Base-by-base conservation (phyloP, 2,329 filamentous ascomycete species). In the Pezicula carpinea region DNA sequence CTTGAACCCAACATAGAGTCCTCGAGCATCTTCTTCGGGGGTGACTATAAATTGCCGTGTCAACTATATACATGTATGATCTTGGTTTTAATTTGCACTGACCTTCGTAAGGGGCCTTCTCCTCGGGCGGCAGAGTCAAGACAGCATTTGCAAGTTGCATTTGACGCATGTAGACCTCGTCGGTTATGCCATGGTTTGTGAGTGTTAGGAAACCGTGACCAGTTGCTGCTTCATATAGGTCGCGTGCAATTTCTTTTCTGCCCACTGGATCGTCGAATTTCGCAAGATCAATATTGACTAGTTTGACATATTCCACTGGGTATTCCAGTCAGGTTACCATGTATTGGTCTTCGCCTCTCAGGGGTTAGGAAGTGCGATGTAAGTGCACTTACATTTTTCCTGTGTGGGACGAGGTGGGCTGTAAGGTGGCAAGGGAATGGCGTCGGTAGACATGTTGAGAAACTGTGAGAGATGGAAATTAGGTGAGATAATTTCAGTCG, bases 1-100 rank as follows among this genome's bases (percentile, higher is more conserved):
- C 49, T 63, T 63, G 49, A 54, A 63, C 4, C 60, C 60, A 18
- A 59, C 60, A 43, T 62, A 63, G 1, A 57, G 46, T 13, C 60
- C 60, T n/a, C 53, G 54, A 14, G 53, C 53, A 34, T 62, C 60
- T 40, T 62, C 60, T 44, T 62, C 60, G 17, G 58, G 58, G 1
- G 57, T 60, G 15, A 59, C 60, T 40, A 7, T 29, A 19, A 35
- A 14, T 35, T 35, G 5, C 33, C 13, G 3, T 35, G 33, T 35
- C 10, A 35, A 35, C 33, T 35, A 19, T 14, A 14, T 35, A 15
- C 33, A 35, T 6, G 5, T 5, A 17, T 35, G 33, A 35, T 35
- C n/a, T 35, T 35, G 33, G 15, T 19, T 35, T 18, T 3, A 17
- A 35, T 17, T 29, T 17, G 5, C 13, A 40, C 38, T 13, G n/a